Percentiles rank a stretch among this genome's conserved stretches.
Conservation (phyloP, 2,329 filamentous ascomycete genomes). For the Pestalotiopsis fici region DNA sequence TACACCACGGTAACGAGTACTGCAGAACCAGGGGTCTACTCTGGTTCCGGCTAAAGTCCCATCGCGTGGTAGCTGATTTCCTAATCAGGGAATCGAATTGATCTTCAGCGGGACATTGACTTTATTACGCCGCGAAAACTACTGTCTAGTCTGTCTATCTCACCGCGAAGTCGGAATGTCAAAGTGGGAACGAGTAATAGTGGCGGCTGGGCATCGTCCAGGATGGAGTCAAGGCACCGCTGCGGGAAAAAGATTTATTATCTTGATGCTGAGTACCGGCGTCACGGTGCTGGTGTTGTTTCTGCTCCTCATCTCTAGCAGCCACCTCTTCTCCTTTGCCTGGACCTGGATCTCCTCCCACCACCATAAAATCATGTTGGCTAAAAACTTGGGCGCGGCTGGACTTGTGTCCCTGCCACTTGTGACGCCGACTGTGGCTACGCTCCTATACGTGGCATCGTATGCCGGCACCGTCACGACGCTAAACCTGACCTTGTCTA, state of each 20-base stretch:
- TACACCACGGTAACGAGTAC: neutral
- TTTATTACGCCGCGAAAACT: slow-evolving; percentile 3
- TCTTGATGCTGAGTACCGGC: neutral
- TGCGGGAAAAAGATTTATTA: neutral
- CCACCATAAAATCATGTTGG: slow-evolving; percentile 19
- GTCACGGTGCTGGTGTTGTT: neutral
- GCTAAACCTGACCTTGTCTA: slow-evolving; percentile 39
- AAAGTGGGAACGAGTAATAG: neutral
- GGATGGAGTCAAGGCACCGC: neutral
- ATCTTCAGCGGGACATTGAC: neutral
- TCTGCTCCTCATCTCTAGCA: neutral
- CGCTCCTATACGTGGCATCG: slow-evolving; percentile 48
- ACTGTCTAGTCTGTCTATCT: neutral
- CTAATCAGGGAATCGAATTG: neutral
- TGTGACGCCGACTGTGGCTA: slow-evolving; percentile 33
- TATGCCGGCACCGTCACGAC: slow-evolving; percentile 50
- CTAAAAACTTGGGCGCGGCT: slow-evolving; percentile 24
- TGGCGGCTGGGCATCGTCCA: neutral
- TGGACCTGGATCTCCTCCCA: neutral
- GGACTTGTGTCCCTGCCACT: slow-evolving; percentile 25
- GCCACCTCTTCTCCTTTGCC: neutral
- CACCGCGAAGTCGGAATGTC: neutral
- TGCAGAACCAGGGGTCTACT: neutral
- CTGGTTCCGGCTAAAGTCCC: slow-evolving; percentile 8
- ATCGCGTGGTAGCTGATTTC: slow-evolving; percentile 8